Conservation (phyloP, 2,329 filamentous ascomycete species). For the Nigrospora oryzae region DNA sequence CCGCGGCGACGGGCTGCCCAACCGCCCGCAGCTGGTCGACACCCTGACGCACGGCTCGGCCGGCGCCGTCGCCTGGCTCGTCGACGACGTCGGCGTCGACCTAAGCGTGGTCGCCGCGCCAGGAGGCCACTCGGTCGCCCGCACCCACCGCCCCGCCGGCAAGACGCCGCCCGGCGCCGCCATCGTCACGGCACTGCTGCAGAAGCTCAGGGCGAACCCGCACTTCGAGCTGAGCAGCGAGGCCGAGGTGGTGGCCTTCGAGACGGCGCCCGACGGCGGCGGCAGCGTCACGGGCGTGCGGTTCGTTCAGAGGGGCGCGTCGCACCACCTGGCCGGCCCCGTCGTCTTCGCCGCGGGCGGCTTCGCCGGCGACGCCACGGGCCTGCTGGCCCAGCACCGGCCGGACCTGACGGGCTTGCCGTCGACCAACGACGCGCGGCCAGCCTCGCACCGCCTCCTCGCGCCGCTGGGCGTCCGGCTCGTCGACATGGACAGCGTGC, state of each 20-base stretch:
- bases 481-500: slow-evolving; percentile 47
- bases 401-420: slow-evolving; percentile 51
- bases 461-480: slow-evolving; percentile 29
- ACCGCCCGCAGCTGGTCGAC: slow-evolving; percentile 35
- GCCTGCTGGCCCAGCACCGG: slow-evolving; percentile 45
- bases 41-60: slow-evolving; percentile 39
- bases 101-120: slow-evolving; percentile 48
- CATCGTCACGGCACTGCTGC: slow-evolving; percentile 46
- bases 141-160: slow-evolving; percentile 50
- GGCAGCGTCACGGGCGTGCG: slow-evolving; percentile 41
- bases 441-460: slow-evolving; percentile 41
- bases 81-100: slow-evolving; percentile 48
- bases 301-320: slow-evolving; percentile 27
- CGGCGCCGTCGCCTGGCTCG: slow-evolving; percentile 46
- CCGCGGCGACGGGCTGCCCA: slow-evolving; percentile 8
- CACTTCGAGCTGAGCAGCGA: slow-evolving; percentile 43
- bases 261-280: slow-evolving; percentile 16
- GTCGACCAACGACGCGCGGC: slow-evolving; percentile 53
- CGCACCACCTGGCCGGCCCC: slow-evolving; percentile 35
- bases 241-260: slow-evolving; percentile 43
- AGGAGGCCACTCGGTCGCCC: slow-evolving; percentile 47
- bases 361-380: slow-evolving; percentile 53
- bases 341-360: slow-evolving; percentile 55
- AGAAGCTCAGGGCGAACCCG: slow-evolving; percentile 36
- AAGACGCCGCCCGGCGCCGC: slow-evolving; percentile 49